Evolutionary conservation across 1,139 yeast species (phyloP).

Genomic region (Sugiyamaella xylanicola): DNA sequence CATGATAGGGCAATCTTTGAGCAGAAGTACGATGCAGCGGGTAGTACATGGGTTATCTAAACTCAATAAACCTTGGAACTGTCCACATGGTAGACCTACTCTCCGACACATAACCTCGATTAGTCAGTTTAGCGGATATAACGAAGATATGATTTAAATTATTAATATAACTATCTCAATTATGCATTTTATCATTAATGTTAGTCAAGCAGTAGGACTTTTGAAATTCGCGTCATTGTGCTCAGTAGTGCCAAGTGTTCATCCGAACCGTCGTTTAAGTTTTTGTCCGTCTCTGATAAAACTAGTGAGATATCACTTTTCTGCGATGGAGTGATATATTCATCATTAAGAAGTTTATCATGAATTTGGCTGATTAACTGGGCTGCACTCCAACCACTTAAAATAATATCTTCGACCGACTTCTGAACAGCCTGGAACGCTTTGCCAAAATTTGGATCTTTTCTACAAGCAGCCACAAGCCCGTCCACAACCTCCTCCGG

Average conservation of each 20-base stretch:
- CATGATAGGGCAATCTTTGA: slow-evolving; percentile 84
- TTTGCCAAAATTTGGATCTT: slow-evolving; percentile 28
- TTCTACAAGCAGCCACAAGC: slow-evolving; percentile 47
- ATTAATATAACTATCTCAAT: slow-evolving; percentile 46
- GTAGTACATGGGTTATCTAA: slow-evolving; percentile 69
- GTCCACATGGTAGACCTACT: slow-evolving; percentile 99
- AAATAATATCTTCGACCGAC: slow-evolving; percentile 57
- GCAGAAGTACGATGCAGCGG: slow-evolving; percentile 57
- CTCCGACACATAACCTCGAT: slow-evolving; percentile 79
- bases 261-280: slow-evolving; percentile 82
- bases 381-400: slow-evolving; percentile 86
- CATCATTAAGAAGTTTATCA: slow-evolving; percentile 65
- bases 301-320: slow-evolving; percentile 67
- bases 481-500: slow-evolving; percentile 56
- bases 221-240: slow-evolving; percentile 56
- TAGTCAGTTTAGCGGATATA: slow-evolving; percentile 26
- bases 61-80: slow-evolving; percentile 95
- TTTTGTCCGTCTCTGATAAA: slow-evolving; percentile 74
- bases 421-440: slow-evolving; percentile 49
- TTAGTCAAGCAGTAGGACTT: slow-evolving; percentile 15
- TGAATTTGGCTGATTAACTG: slow-evolving; percentile 81
- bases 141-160: slow-evolving; percentile 17
- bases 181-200: slow-evolving; percentile 8
- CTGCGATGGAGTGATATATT: slow-evolving; percentile 52
- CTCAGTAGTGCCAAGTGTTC: slow-evolving; percentile 85